Percentiles rank a stretch among this genome's conserved stretches.
Conservation (phyloP, 2,329 filamentous ascomycete species). For the Xylariaceae sp. region DNA sequence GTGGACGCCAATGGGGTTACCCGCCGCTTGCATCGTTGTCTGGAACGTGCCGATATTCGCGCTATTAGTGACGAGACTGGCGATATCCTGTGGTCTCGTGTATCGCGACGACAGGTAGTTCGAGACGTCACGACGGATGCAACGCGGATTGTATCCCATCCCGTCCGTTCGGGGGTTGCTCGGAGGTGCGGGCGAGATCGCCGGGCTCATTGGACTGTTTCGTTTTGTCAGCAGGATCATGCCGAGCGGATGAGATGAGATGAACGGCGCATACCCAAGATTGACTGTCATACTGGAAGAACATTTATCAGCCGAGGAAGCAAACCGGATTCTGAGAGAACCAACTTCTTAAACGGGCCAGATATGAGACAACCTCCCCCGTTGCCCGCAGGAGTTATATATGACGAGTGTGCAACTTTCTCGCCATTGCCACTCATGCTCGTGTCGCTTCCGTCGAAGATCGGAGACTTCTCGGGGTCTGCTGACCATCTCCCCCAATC, state of each 20-base stretch:
- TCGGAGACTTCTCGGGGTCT: slow-evolving; percentile 40
- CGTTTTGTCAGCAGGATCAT: slow-evolving; percentile 14
- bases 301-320: not conserved
- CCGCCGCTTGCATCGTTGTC: slow-evolving; percentile 32
- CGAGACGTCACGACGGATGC: slow-evolving; percentile 42
- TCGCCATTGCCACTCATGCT: slow-evolving; percentile 41
- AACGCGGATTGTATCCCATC: slow-evolving; percentile 44
- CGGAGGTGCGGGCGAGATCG: slow-evolving; percentile 25
- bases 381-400: slow-evolving; percentile 19
- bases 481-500: slow-evolving; percentile 43
- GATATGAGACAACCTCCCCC: slow-evolving; percentile 45
- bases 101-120: slow-evolving; percentile 25
- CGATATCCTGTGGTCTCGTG: slow-evolving; percentile 21
- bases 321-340: not conserved
- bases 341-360: slow-evolving; percentile 50
- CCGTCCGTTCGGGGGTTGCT: slow-evolving; percentile 33
- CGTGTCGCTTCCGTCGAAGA: slow-evolving; percentile 47
- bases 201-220: slow-evolving; percentile 17
- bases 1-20: slow-evolving; percentile 33
- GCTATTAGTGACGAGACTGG: slow-evolving; percentile 31
- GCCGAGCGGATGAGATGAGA: slow-evolving; percentile 23
- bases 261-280: slow-evolving; percentile 28
- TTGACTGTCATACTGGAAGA: slow-evolving; percentile 35
- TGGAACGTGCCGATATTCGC: slow-evolving; percentile 35
- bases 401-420: slow-evolving; percentile 14